Percentiles rank a stretch among this genome's conserved stretches.
Evolutionary conservation across 2,329 filamentous ascomycete genomes (phyloP).

Genomic region (Apiospora rasikravindrae): DNA sequence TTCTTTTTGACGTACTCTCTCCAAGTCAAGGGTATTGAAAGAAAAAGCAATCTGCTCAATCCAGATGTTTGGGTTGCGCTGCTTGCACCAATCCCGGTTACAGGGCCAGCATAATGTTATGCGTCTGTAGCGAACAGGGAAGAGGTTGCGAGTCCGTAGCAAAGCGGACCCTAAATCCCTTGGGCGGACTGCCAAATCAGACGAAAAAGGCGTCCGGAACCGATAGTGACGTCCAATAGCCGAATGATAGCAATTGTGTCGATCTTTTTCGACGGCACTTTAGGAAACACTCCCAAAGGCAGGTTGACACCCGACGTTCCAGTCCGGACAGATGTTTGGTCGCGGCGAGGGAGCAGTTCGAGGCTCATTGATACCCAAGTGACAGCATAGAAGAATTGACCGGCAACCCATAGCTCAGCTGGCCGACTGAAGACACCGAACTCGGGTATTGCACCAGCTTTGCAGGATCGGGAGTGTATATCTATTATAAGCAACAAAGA

Average conservation of each 20-base stretch:
- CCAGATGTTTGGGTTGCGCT: not conserved
- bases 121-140: slow-evolving; percentile 20
- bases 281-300: not conserved
- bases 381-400: not conserved
- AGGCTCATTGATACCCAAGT: slow-evolving; percentile 12
- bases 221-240: slow-evolving; percentile 13
- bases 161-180: slow-evolving; percentile 17
- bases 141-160: slow-evolving; percentile 20
- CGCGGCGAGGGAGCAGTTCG: not conserved
- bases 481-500: slow-evolving; percentile 12
- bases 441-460: not conserved
- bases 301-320: slow-evolving; percentile 11
- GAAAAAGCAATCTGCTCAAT: slow-evolving; percentile 15
- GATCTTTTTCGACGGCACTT: not conserved
- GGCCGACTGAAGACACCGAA: not conserved
- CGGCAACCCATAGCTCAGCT: not conserved
- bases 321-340: not conserved
- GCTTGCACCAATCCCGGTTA: slow-evolving; percentile 21
- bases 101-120: slow-evolving; percentile 21
- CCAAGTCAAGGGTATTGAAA: not conserved
- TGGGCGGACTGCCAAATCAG: slow-evolving; percentile 6
- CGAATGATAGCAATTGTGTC: not conserved
- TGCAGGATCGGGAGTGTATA: slow-evolving; percentile 5
- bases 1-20: slow-evolving; percentile 10
- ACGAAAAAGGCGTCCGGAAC: slow-evolving; percentile 10